These are phyloP conservation scores for Tolypocladium tundrense DNA, from an alignment of 2,329 filamentous ascomycete genomes.

Conservation along the genomic window DNA sequence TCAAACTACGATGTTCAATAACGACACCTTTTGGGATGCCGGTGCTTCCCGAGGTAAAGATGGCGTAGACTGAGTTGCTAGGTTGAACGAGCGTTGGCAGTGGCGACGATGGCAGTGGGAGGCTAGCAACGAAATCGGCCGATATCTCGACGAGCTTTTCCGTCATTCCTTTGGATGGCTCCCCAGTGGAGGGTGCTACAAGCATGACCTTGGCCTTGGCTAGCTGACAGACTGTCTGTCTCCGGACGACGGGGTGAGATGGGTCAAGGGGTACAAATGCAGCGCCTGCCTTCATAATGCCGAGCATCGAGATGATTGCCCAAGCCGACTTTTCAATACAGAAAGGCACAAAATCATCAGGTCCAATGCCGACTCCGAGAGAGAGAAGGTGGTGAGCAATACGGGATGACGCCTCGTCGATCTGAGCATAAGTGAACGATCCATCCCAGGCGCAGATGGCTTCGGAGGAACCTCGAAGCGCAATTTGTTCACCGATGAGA, in stretches of 20 bases:
- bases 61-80: conserved; percentile 9
- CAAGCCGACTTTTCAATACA: conserved; percentile 8
- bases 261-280: conserved; percentile 16
- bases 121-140: background rate
- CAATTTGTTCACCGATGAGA: background rate
- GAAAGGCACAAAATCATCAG: background rate
- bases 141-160: background rate
- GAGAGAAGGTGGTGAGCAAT: background rate
- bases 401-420: conserved; percentile 1
- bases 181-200: background rate
- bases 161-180: background rate
- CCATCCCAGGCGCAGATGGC: conserved; percentile 7
- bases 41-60: conserved; percentile 18
- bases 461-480: background rate
- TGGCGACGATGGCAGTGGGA: background rate
- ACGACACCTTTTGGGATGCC: conserved; percentile 16
- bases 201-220: conserved; percentile 3
- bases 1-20: conserved; percentile 32
- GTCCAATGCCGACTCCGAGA: background rate
- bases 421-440: conserved; percentile 2
- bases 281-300: conserved; percentile 15
- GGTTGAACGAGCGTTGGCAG: background rate
- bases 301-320: conserved; percentile 11
- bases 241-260: conserved; percentile 5
- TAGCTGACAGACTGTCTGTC: conserved; percentile 2